Percentiles rank a stretch among this genome's conserved stretches.
phyloP scores from a whole-genome alignment of 805 yeast species.

The Metschnikowia orientalis region DNA sequence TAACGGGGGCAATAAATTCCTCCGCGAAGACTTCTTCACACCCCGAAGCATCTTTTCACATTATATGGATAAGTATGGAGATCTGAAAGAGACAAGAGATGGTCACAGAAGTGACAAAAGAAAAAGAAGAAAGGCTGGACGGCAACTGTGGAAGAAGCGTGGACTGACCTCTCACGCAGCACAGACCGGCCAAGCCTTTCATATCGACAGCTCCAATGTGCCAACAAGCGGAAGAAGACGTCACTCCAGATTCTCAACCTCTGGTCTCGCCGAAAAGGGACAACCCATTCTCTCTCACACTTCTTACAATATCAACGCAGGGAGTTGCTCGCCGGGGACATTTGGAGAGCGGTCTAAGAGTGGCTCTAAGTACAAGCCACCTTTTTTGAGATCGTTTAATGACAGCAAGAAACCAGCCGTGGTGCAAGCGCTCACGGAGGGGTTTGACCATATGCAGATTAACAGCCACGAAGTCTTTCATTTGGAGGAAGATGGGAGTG shows the following conservation, averaged over 20 bases:
- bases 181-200: slow-evolving; percentile 1
- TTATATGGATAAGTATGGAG: slow-evolving; percentile 62
- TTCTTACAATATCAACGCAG: neutral
- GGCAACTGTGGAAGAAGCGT: slow-evolving; percentile 28
- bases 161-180: slow-evolving; percentile 3
- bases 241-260: slow-evolving; percentile 6
- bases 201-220: slow-evolving; percentile 1
- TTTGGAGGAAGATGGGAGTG: slow-evolving; percentile 34
- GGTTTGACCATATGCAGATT: slow-evolving; percentile 30
- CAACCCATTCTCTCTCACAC: slow-evolving; percentile 1
- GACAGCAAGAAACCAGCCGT: slow-evolving; percentile 28
- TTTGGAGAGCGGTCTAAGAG: slow-evolving; percentile 2
- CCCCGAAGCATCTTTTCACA: slow-evolving; percentile 71
- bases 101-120: slow-evolving; percentile 12
- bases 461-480: slow-evolving; percentile 39
- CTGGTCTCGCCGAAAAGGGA: neutral
- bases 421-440: slow-evolving; percentile 33
- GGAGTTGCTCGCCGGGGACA: neutral
- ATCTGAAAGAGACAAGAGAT: slow-evolving; percentile 29
- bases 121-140: slow-evolving; percentile 19
- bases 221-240: slow-evolving; percentile 7
- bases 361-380: slow-evolving; percentile 39
- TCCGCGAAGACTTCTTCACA: slow-evolving; percentile 71
- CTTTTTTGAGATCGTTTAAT: slow-evolving; percentile 38
- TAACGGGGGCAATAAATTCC: slow-evolving; percentile 31